A percentile compares a stretch with the other conserved stretches of the same genome.
Evolutionary conservation across 306 rosid species (phyloP).

Genomic region (Dalbergia cultrata): DNA sequence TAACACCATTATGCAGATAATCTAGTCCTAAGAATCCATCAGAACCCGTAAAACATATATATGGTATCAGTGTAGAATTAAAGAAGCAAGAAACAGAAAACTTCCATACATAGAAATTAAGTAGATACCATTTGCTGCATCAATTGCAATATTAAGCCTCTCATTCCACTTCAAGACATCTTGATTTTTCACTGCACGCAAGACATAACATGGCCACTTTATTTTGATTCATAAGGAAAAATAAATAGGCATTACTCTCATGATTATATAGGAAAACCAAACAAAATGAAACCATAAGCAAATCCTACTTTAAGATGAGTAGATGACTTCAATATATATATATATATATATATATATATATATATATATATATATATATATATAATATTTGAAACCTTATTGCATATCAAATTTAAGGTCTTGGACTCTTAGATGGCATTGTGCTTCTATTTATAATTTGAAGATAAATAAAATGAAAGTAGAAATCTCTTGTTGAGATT

Average conservation of each 20-base stretch:
- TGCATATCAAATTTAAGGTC: too few relatives aligned
- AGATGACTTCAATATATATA: too few relatives aligned
- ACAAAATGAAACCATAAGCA: background rate
- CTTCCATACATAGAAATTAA: background rate
- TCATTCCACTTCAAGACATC: slow-evolving; percentile 40
- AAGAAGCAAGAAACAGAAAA: background rate
- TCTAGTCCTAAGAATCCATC: slow-evolving; percentile 45
- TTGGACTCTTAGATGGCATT: too few relatives aligned
- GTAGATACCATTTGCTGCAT: slow-evolving; percentile 34
- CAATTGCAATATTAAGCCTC: slow-evolving; percentile 41
- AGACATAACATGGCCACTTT: background rate
- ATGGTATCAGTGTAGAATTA: background rate
- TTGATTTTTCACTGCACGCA: slow-evolving; percentile 16
- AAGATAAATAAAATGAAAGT: too few relatives aligned
- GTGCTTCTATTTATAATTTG: too few relatives aligned
- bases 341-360: too few relatives aligned
- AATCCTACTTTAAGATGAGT: background rate
- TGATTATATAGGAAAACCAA: background rate
- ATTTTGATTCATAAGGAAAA: background rate
- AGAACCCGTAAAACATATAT: background rate
- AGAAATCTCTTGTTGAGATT: too few relatives aligned
- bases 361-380: too few relatives aligned
- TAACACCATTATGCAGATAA: slow-evolving; percentile 57
- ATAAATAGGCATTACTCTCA: background rate
- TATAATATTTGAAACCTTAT: too few relatives aligned